Evolutionary conservation across 139 green algal genomes (phyloP), one percentile per base, ranked within the genome.

Genomic region (Asterochloris sp.): DNA sequence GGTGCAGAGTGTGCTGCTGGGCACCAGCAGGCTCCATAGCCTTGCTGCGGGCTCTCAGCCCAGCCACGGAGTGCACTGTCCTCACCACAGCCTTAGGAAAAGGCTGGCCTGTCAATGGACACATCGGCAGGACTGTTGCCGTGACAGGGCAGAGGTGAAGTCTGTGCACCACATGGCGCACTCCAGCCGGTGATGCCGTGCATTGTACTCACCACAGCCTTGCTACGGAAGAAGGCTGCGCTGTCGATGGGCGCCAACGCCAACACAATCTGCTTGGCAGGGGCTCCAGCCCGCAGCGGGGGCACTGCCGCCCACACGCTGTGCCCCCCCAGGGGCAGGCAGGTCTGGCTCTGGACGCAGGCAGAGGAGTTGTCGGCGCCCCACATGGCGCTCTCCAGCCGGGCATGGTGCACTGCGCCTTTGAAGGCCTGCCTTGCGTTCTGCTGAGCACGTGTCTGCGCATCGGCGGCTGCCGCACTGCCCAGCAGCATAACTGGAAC

Each of bases 291-390:
- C 38, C 29, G 83, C 82, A 95, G 64, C 13, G 88, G 85, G 12
- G 91, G 91, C 82, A 95, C 62, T 26, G 92, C 85, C 6, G 89
- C 88, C 87, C 89, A 92, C 29, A 96, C 89, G 73, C 82, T 91
- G 89, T 94, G 93, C 17, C 89, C 90, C 14, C 94, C 94, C 27
- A 97, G 69, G 12, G 92, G 92, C n/a, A 88, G 81, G 80, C 92
- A 96, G 17, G 79, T 89, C 23, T 76, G 27, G 0, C 80, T 78
- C 0, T 64, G 21, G 13, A 96, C 85, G 86, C 92, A 96, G 26
- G 74, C 60, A 11, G 12, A 78, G 62, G 88, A 89, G 87, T 93
- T 89, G 28, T 47, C 78, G 4, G 62, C n/a, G 11, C 82, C 85
- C 21, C 71, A 21, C 92, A 96, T 96, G 4, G 62, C 64, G 10